Percentiles rank a stretch among this genome's conserved stretches.
These are phyloP conservation scores for Serpula lacrymans DNA, from an alignment of 768 basidiomycete species.

Conservation along the genomic window DNA sequence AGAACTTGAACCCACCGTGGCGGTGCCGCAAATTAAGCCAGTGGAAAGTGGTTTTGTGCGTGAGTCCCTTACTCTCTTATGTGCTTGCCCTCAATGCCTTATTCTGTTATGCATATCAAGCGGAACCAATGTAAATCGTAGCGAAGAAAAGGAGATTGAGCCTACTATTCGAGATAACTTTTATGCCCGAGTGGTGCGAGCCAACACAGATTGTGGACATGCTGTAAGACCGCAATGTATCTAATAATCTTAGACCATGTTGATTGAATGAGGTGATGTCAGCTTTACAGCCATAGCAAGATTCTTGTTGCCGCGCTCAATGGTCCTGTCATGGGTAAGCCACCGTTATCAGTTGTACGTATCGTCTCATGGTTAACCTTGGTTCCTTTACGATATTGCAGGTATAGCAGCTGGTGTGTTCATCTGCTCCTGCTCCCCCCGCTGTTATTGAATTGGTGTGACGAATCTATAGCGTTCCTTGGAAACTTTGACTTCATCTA, in stretches of 20 bases:
- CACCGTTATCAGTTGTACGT: background rate
- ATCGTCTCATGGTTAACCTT: constrained; percentile 1
- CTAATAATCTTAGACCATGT: background rate
- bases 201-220: constrained; percentile 58
- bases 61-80: too few species aligned
- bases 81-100: background rate
- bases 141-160: constrained; percentile 7
- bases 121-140: constrained; percentile 54
- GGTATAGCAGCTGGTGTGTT: constrained; percentile 62
- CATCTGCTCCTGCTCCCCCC: too few species aligned
- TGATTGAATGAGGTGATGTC: background rate
- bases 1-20: too few species aligned
- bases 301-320: constrained; percentile 69
- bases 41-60: constrained; percentile 74
- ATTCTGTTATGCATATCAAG: constrained; percentile 27
- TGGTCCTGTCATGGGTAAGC: constrained; percentile 71
- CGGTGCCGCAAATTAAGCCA: too few species aligned
- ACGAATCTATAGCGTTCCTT: constrained; percentile 46
- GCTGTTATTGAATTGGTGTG: constrained; percentile 1
- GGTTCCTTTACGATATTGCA: constrained; percentile 24
- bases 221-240: constrained; percentile 43
- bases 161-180: constrained; percentile 44
- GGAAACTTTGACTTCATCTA: constrained; percentile 78
- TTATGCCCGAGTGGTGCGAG: constrained; percentile 40
- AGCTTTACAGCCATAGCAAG: constrained; percentile 71